Evolutionary conservation across 805 yeast species (phyloP).

Genomic region (Danielia reshetovae): DNA sequence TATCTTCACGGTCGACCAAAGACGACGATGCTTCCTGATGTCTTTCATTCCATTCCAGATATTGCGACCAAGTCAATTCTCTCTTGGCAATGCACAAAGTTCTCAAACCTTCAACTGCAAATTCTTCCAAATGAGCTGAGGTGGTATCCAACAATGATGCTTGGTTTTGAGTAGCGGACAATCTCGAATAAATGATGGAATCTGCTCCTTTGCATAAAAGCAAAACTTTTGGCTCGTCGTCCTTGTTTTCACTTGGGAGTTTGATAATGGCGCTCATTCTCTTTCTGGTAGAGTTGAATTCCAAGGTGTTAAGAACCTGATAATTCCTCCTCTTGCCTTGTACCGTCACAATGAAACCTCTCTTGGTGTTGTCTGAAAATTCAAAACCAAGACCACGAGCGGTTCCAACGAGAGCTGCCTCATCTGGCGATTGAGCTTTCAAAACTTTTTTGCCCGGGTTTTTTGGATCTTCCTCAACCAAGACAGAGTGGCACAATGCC

Average conservation of each 20-base stretch:
- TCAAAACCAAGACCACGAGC: slow-evolving; percentile 75
- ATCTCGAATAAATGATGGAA: slow-evolving; percentile 68
- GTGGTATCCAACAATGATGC: slow-evolving; percentile 54
- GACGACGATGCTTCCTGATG: slow-evolving; percentile 67
- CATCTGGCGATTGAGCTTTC: slow-evolving; percentile 84
- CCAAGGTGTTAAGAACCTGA: slow-evolving; percentile 66
- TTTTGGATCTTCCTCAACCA: slow-evolving; percentile 62
- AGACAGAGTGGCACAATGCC: slow-evolving; percentile 76
- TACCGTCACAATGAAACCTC: slow-evolving; percentile 61
- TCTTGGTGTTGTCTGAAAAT: slow-evolving; percentile 62
- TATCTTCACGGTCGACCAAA: slow-evolving; percentile 58
- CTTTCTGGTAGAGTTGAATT: slow-evolving; percentile 80
- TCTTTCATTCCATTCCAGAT: slow-evolving; percentile 56
- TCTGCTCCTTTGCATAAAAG: slow-evolving; percentile 85
- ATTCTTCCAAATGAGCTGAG: slow-evolving; percentile 70
- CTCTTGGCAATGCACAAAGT: slow-evolving; percentile 76
- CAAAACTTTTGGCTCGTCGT: slow-evolving; percentile 46
- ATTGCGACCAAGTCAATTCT: slow-evolving; percentile 60
- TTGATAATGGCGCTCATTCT: slow-evolving; percentile 83
- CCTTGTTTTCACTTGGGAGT: slow-evolving; percentile 45
- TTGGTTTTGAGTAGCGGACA: slow-evolving; percentile 43
- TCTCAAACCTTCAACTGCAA: slow-evolving; percentile 79
- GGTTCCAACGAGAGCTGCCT: slow-evolving; percentile 79
- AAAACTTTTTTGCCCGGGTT: slow-evolving; percentile 53
- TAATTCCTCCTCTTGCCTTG: slow-evolving; percentile 71